phyloP scores from a whole-genome alignment of 2,329 filamentous ascomycete genomes.

The Plenodomus biglobosus region DNA sequence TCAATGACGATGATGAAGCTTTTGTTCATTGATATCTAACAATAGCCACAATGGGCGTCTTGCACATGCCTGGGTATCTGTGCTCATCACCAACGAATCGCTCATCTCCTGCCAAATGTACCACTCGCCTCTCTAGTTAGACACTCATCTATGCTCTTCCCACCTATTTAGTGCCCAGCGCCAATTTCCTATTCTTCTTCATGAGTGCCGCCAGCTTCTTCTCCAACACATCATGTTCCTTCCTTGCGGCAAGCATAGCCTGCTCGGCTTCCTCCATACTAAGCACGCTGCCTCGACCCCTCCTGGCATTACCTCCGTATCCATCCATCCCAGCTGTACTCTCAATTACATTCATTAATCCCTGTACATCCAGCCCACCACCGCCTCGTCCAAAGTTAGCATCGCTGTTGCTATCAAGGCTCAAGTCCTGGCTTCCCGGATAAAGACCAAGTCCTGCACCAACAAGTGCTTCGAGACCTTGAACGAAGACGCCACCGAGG shows the following conservation, averaged over 20 bases:
- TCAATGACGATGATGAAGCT: background rate
- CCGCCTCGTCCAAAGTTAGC: constrained; percentile 14
- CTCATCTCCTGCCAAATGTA: background rate
- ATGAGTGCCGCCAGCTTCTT: constrained; percentile 41
- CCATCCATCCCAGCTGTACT: constrained; percentile 16
- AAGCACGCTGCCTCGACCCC: constrained; percentile 32
- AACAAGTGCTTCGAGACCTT: constrained; percentile 40
- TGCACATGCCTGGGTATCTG: background rate
- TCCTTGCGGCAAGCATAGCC: constrained; percentile 38
- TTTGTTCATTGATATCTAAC: background rate
- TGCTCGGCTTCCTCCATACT: constrained; percentile 42
- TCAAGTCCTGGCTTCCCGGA: constrained; percentile 23
- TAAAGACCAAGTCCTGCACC: constrained; percentile 33
- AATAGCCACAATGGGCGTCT: background rate
- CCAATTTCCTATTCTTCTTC: constrained; percentile 43
- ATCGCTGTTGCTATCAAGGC: constrained; percentile 27
- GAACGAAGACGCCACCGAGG: constrained; percentile 39
- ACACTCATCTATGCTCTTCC: background rate
- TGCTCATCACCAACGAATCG: background rate
- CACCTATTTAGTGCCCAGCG: background rate
- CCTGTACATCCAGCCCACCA: constrained; percentile 25
- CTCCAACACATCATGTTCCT: constrained; percentile 42
- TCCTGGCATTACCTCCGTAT: constrained; percentile 7
- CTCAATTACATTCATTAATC: constrained; percentile 28
- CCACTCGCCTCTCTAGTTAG: background rate